phyloP scores from a whole-genome alignment of 2,329 filamentous ascomycete genomes.

The Colletotrichum horii region DNA sequence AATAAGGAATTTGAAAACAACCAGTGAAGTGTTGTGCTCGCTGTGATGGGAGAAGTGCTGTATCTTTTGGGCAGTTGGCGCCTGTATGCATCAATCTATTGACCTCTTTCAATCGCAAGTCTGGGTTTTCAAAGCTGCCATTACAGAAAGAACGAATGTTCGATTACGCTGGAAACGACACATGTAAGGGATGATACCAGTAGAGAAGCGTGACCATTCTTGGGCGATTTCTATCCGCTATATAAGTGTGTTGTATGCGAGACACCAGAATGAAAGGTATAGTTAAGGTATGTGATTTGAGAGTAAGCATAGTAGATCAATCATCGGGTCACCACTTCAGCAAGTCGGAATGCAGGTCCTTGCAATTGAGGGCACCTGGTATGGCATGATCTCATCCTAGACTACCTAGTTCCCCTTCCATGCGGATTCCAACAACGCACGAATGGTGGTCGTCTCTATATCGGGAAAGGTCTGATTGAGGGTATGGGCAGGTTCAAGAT shows the following conservation, averaged over 20 bases:
- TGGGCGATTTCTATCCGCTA: neutral
- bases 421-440: slow-evolving; percentile 23
- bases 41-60: neutral
- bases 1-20: neutral
- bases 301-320: neutral
- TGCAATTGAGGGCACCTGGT: neutral
- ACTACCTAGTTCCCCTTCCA: neutral
- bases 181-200: neutral
- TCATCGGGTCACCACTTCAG: accelerated
- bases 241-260: neutral
- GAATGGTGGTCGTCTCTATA: slow-evolving; percentile 26
- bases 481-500: slow-evolving; percentile 14
- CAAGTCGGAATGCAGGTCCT: neutral
- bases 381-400: neutral
- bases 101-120: neutral
- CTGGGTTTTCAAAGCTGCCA: neutral
- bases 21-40: neutral
- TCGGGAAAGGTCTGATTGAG: slow-evolving; percentile 32
- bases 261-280: neutral
- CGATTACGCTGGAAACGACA: neutral
- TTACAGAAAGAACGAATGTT: neutral
- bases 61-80: neutral
- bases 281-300: neutral
- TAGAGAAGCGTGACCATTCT: neutral
- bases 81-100: neutral